A percentile compares a stretch with the other conserved stretches of the same genome.
Evolutionary conservation across 805 yeast genomes (phyloP).

Genomic region (Spathaspora arborariae): DNA sequence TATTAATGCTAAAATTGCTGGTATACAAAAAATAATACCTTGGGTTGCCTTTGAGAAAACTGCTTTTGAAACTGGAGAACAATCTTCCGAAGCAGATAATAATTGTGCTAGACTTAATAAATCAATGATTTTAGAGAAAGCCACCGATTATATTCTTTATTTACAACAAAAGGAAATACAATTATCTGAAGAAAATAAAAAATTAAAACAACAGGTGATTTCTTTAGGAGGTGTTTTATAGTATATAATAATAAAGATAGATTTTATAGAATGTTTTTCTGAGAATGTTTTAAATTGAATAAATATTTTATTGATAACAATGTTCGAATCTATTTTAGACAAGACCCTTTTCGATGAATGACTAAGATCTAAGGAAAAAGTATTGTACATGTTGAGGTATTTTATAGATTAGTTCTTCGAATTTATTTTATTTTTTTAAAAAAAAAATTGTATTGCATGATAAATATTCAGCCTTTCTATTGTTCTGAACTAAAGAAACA

Average conservation of each 20-base stretch:
- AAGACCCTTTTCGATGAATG: too few species aligned
- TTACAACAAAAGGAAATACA: slow-evolving; percentile 48
- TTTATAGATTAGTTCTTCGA: too few species aligned
- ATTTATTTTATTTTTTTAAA: too few species aligned
- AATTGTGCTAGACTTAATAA: slow-evolving; percentile 47
- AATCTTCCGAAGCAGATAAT: slow-evolving; percentile 2
- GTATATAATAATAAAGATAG: neutral
- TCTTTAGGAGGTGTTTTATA: slow-evolving; percentile 11
- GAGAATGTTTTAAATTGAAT: neutral
- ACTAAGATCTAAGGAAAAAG: too few species aligned
- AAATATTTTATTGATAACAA: neutral
- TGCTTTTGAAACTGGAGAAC: slow-evolving; percentile 49
- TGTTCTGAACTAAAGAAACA: too few species aligned
- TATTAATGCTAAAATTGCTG: slow-evolving; percentile 68
- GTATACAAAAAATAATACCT: slow-evolving; percentile 63
- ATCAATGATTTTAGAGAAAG: slow-evolving; percentile 65
- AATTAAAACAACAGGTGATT: slow-evolving; percentile 19
- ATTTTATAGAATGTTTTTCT: neutral
- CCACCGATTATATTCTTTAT: slow-evolving; percentile 55
- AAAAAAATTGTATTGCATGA: too few species aligned
- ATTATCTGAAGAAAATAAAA: slow-evolving; percentile 26
- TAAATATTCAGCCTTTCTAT: too few species aligned
- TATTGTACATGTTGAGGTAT: too few species aligned
- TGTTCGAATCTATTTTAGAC: neutral
- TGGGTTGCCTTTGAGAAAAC: slow-evolving; percentile 61